phyloP scores from a whole-genome alignment of 306 rosid species.

The Acacia crassicarpa region DNA sequence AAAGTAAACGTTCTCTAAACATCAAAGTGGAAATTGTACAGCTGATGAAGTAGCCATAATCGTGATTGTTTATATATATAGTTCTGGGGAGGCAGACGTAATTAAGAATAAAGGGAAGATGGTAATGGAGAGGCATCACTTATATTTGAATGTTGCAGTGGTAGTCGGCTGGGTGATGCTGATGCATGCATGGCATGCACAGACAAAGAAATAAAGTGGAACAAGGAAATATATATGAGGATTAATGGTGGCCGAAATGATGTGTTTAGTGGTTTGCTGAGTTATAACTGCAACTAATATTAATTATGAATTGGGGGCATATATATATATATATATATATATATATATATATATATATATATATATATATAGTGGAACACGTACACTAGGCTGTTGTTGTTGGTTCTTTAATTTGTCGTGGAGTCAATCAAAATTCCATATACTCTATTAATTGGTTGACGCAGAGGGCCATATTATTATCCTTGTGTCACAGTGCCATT shows the following conservation, averaged over 20 bases:
- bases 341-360: no score
- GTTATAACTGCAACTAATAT: not conserved
- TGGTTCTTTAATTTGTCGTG: not conserved
- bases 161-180: not conserved
- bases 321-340: no score
- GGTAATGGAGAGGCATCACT: not conserved
- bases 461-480: no score
- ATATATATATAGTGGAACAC: not conserved
- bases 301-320: not conserved
- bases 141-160: not conserved
- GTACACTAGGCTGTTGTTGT: not conserved
- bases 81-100: not conserved
- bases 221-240: not conserved
- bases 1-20: no score
- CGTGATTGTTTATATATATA: not conserved
- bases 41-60: not conserved
- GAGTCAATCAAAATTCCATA: not conserved
- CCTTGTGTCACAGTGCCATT: no score
- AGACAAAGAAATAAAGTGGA: not conserved
- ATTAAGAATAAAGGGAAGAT: not conserved
- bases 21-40: not conserved
- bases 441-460: no score
- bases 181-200: not conserved
- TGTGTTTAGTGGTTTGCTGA: not conserved
- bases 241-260: not conserved